phyloP scores from a whole-genome alignment of 768 basidiomycete genomes.

The Leccinum aurantiacum region DNA sequence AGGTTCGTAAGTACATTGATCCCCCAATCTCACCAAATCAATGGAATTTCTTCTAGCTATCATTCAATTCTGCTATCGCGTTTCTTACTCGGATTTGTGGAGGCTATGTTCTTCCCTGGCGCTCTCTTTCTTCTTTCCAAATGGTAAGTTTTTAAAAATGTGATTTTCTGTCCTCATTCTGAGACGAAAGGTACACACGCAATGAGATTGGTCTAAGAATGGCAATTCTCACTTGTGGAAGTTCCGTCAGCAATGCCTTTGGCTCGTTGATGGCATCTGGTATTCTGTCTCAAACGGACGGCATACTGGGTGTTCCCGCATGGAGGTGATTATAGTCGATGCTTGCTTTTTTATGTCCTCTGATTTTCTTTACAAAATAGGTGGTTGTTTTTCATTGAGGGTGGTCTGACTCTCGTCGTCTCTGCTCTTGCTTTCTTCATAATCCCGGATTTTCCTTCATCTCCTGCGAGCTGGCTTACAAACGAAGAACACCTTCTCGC shows the following conservation, averaged over 20 bases:
- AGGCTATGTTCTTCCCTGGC: conserved; percentile 70
- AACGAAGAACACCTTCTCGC: conserved; percentile 55
- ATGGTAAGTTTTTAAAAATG: conserved; percentile 39
- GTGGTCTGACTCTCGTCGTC: conserved; percentile 52
- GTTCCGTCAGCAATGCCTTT: conserved; percentile 77
- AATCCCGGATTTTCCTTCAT: conserved; percentile 72
- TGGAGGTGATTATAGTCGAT: conserved; percentile 57
- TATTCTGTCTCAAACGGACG: conserved; percentile 68
- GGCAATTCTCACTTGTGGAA: conserved; percentile 67
- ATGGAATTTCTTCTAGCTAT: conserved; percentile 43
- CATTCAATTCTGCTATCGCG: conserved; percentile 60
- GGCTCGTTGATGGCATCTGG: conserved; percentile 77
- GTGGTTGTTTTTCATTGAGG: conserved; percentile 73
- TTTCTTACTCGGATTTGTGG: conserved; percentile 74
- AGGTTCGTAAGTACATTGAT: conserved; percentile 9
- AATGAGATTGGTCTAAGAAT: conserved; percentile 67
- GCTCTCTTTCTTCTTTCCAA: conserved; percentile 65
- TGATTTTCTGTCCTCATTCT: not conserved
- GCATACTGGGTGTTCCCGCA: conserved; percentile 60
- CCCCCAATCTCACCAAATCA: not conserved
- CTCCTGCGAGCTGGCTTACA: conserved; percentile 58
- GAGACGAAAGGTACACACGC: conserved; percentile 48
- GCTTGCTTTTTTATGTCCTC: not conserved
- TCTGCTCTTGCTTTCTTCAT: conserved; percentile 55
- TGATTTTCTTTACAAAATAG: conserved; percentile 31